Conservation (phyloP, 2,329 filamentous ascomycete species). For the Pseudocercospora ulei region DNA sequence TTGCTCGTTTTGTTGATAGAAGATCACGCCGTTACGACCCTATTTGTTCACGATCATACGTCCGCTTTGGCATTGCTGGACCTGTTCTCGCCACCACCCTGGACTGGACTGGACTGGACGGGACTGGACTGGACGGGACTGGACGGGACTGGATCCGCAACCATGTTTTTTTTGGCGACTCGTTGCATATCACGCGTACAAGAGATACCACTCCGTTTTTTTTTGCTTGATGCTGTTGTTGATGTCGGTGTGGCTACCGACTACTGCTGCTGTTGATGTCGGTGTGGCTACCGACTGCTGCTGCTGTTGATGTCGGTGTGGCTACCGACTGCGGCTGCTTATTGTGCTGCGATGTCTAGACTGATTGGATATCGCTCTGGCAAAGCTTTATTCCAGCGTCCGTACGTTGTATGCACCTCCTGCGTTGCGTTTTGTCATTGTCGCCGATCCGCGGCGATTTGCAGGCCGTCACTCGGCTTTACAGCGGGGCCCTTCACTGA, state of each 20-base stretch:
- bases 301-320: slow-evolving; percentile 2
- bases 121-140: too few relatives aligned
- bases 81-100: not conserved
- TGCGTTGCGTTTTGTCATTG: too few relatives aligned
- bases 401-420: too few relatives aligned
- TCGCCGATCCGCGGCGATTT: slow-evolving; percentile 4
- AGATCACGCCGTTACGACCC: slow-evolving; percentile 11
- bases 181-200: slow-evolving; percentile 7
- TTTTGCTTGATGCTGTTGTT: slow-evolving; percentile 4
- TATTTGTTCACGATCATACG: slow-evolving; percentile 9
- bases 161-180: slow-evolving; percentile 7
- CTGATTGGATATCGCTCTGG: too few relatives aligned
- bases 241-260: not conserved
- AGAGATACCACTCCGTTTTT: slow-evolving; percentile 12
- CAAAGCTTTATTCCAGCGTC: too few relatives aligned
- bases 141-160: not conserved
- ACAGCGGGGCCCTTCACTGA: too few relatives aligned
- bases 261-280: slow-evolving; percentile 7
- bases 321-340: too few relatives aligned
- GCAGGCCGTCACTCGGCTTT: slow-evolving; percentile 2
- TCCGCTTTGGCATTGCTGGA: slow-evolving; percentile 7
- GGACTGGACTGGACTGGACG: too few relatives aligned
- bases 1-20: slow-evolving; percentile 7
- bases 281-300: too few relatives aligned
- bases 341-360: not conserved